Percentiles rank a stretch among this genome's conserved stretches.
Evolutionary conservation across 345 rosid genomes (phyloP).

Genomic region (Odontarrhena argentea): DNA sequence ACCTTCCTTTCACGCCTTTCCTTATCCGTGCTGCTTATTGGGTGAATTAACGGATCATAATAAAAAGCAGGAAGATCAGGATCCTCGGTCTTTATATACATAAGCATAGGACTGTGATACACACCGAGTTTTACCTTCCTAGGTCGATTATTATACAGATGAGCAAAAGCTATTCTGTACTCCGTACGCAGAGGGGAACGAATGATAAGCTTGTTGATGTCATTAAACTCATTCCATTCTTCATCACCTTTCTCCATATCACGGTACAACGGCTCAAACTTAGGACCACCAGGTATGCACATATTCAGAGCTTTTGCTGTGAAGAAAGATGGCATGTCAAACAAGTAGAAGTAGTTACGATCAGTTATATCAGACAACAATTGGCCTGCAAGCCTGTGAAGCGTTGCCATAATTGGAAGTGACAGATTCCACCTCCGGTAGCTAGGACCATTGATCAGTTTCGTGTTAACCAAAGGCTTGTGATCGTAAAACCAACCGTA

Average conservation of each 20-base stretch:
- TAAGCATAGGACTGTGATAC: constrained; percentile 91
- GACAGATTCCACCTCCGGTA: constrained; percentile 93
- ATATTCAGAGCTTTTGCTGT: constrained; percentile 91
- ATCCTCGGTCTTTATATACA: constrained; percentile 88
- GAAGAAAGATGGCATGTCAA: constrained; percentile 92
- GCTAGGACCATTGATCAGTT: constrained; percentile 86
- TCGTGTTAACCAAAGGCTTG: constrained; percentile 88
- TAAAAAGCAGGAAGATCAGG: constrained; percentile 91
- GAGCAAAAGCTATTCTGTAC: constrained; percentile 76
- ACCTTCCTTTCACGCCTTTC: constrained; percentile 67
- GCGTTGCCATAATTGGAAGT: constrained; percentile 88
- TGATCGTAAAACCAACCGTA: constrained; percentile 92
- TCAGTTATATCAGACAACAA: constrained; percentile 87
- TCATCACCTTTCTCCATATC: constrained; percentile 97
- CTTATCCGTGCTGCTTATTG: constrained; percentile 69
- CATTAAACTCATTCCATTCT: constrained; percentile 95
- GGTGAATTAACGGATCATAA: constrained; percentile 86
- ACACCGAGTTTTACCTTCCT: constrained; percentile 73
- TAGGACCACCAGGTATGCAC: constrained; percentile 97
- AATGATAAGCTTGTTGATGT: constrained; percentile 84
- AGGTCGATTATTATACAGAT: constrained; percentile 84
- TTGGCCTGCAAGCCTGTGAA: constrained; percentile 91
- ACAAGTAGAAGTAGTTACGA: constrained; percentile 86
- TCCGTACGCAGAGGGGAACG: constrained; percentile 82
- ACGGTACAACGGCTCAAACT: constrained; percentile 87